A percentile compares a stretch with the other conserved stretches of the same genome.
Evolutionary conservation across 2,329 filamentous ascomycete species (phyloP).

Genomic region (Calonectria hongkongensis): DNA sequence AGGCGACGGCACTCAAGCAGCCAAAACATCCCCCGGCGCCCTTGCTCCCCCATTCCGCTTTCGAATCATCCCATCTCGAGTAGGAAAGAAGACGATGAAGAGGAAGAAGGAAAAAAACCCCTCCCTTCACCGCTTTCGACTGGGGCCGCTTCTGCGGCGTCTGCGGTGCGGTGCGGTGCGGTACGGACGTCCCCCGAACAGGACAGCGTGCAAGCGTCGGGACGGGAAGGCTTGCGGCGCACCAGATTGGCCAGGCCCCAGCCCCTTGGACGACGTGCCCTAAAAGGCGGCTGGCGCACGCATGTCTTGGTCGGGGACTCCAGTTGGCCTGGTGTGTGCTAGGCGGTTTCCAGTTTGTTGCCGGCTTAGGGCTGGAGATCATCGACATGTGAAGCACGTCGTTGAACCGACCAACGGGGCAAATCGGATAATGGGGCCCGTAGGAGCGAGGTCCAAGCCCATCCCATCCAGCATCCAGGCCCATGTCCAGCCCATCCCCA

Average conservation of each 20-base stretch:
- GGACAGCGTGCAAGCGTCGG: conserved; percentile 17
- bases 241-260: conserved; percentile 40
- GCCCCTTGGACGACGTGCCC: conserved; percentile 18
- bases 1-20: conserved; percentile 22
- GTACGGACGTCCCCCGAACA: conserved; percentile 30
- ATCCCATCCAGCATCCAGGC: conserved; percentile 3
- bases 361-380: conserved; percentile 54
- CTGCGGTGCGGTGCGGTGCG: conserved; percentile 33
- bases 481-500: conserved; percentile 25
- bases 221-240: conserved; percentile 41
- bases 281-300: conserved; percentile 22
- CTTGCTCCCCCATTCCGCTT: not conserved
- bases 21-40: not conserved
- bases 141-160: conserved; percentile 12
- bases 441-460: conserved; percentile 36
- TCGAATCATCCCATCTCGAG: conserved; percentile 28
- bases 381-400: conserved; percentile 54
- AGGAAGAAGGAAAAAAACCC: not conserved
- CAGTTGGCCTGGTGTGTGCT: conserved; percentile 50
- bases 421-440: conserved; percentile 47
- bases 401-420: conserved; percentile 45
- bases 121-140: conserved; percentile 29
- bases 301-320: conserved; percentile 43
- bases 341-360: conserved; percentile 40
- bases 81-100: conserved; percentile 1